These are phyloP conservation scores for Pseudomonodictys pantanalensis DNA, from an alignment of 495 filamentous ascomycete genomes.

Conservation along the genomic window DNA sequence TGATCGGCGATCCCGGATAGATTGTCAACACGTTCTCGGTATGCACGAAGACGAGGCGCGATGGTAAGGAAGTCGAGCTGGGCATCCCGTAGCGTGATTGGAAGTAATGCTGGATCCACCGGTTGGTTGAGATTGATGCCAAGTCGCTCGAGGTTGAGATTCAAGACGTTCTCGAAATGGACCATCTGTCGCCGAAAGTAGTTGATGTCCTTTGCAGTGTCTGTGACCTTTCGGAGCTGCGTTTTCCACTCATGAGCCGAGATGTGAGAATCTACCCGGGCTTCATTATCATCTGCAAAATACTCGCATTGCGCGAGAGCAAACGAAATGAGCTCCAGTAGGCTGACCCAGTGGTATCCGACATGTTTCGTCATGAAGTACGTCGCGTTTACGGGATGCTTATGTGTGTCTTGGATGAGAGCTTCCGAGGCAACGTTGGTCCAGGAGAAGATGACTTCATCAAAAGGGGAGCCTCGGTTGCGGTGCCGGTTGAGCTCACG, in stretches of 20 bases:
- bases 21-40: constrained; percentile 5
- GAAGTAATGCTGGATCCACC: neutral
- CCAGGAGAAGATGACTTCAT: constrained; percentile 18
- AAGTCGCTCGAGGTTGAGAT: constrained; percentile 9
- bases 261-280: neutral
- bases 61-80: constrained; percentile 11
- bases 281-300: constrained; percentile 11
- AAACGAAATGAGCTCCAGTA: constrained; percentile 12
- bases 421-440: constrained; percentile 1
- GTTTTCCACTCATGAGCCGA: constrained; percentile 8
- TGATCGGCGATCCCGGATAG: constrained; percentile 10
- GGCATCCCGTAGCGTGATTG: constrained; percentile 6
- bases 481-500: neutral
- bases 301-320: constrained; percentile 17
- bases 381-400: constrained; percentile 6
- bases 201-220: constrained; percentile 4
- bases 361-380: constrained; percentile 9
- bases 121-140: neutral
- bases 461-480: neutral
- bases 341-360: constrained; percentile 9
- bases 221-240: neutral
- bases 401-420: neutral
- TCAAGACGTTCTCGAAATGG: constrained; percentile 8
- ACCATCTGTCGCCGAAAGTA: constrained; percentile 10
- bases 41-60: neutral